phyloP scores from a whole-genome alignment of 106 monocot species.

The Dendrobium officinale region DNA sequence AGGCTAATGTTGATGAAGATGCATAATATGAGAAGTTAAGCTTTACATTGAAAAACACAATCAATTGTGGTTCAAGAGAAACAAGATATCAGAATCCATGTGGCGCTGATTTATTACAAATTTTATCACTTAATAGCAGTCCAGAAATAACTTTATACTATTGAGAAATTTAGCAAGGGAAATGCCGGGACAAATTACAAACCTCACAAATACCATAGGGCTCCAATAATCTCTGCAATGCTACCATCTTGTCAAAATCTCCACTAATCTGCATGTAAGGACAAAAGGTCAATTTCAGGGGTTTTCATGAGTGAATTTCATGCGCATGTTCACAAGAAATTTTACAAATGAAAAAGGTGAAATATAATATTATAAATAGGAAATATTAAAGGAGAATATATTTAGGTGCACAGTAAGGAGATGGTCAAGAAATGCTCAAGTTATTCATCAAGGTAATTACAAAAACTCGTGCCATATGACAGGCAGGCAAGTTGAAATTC shows the following conservation, averaged over 20 bases:
- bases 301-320: not conserved
- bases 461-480: no score
- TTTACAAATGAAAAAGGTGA: not conserved
- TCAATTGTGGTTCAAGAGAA: not conserved
- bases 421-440: not conserved
- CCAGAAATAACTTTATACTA: no score
- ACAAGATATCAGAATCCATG: not conserved
- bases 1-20: no score
- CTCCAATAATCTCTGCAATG: conserved; percentile 82
- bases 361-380: not conserved
- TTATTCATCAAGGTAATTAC: not conserved
- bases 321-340: not conserved
- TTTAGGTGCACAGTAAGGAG: not conserved
- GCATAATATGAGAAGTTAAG: no score
- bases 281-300: conserved; percentile 1
- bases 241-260: conserved; percentile 92
- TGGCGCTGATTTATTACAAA: not conserved
- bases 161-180: not conserved
- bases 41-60: not conserved
- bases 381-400: not conserved
- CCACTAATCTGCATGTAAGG: conserved; percentile 62
- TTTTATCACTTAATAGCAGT: not conserved
- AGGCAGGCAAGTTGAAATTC: no score
- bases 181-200: conserved; percentile 6
- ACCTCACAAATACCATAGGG: conserved; percentile 98